These are phyloP conservation scores for Mortierella antarctica DNA, from an alignment of 192 early-diverging fungal genomes.

Conservation along the genomic window DNA sequence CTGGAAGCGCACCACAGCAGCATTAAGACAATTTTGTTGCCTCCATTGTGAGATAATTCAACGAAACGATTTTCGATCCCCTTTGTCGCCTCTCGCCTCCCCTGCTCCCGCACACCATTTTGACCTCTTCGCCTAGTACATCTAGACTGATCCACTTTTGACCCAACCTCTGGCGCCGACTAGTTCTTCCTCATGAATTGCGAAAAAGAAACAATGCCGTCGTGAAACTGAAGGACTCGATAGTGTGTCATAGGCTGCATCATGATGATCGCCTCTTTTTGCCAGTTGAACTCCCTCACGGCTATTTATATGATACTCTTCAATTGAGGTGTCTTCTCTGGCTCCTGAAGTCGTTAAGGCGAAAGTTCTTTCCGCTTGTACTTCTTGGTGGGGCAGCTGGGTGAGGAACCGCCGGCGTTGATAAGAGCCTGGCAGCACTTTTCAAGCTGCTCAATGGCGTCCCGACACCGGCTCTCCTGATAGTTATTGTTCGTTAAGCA, in stretches of 20 bases:
- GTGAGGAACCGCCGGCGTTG: constrained; percentile 50
- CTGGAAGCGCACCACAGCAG: constrained; percentile 28
- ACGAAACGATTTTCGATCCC: neutral
- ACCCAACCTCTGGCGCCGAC: no score
- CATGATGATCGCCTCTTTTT: neutral
- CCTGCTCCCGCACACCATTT: neutral
- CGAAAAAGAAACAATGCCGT: no score
- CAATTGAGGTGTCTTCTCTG: neutral
- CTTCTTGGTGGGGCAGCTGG: constrained; percentile 56
- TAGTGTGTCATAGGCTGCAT: no score
- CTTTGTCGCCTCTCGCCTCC: no score
- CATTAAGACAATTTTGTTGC: constrained; percentile 1
- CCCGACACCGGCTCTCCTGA: constrained; percentile 59
- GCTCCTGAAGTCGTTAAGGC: neutral
- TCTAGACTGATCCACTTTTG: neutral
- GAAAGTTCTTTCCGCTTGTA: constrained; percentile 5
- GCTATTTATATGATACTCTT: neutral
- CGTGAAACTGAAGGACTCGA: no score
- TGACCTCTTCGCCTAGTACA: neutral
- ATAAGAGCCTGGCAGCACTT: constrained; percentile 60
- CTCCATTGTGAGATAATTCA: neutral
- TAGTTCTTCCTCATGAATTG: no score
- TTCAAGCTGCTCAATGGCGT: constrained; percentile 51
- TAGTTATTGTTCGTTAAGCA: constrained; percentile 62
- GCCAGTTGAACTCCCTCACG: neutral